These are phyloP conservation scores for Fomitopsis betulina DNA, from an alignment of 1,284 basidiomycete species.

Conservation along the genomic window DNA sequence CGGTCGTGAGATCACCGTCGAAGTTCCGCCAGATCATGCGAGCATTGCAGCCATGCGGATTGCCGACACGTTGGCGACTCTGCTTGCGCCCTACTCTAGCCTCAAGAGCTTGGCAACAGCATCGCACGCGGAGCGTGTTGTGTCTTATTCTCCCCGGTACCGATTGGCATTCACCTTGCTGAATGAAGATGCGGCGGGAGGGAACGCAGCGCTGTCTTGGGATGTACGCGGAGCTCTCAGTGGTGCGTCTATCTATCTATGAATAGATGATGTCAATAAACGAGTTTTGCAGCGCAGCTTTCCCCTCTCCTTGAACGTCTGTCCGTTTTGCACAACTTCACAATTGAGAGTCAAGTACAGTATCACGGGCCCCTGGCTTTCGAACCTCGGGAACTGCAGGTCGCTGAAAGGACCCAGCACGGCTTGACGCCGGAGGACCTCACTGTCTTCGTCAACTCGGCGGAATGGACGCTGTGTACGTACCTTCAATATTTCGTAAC, in stretches of 20 bases:
- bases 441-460: constrained; percentile 92
- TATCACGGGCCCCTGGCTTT: constrained; percentile 90
- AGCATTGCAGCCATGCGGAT: constrained; percentile 19
- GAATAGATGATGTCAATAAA: background rate
- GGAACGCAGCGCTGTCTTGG: constrained; percentile 64
- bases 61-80: constrained; percentile 35
- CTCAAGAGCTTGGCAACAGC: constrained; percentile 19
- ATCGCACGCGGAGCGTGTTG: constrained; percentile 44
- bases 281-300: constrained; percentile 54
- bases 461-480: constrained; percentile 90
- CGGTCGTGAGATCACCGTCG: constrained; percentile 12
- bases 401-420: constrained; percentile 36
- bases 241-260: constrained; percentile 35
- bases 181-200: constrained; percentile 81
- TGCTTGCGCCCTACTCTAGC: constrained; percentile 50
- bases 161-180: constrained; percentile 80
- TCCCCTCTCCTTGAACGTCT: constrained; percentile 62
- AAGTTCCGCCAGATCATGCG: constrained; percentile 4
- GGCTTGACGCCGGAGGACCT: constrained; percentile 76
- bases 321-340: constrained; percentile 78
- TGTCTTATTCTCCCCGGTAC: constrained; percentile 75
- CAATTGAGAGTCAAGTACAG: constrained; percentile 91
- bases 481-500: constrained; percentile 8
- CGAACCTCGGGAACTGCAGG: constrained; percentile 43
- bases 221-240: constrained; percentile 60